Evolutionary conservation across 495 filamentous ascomycete genomes (phyloP).

Genomic region (Hyaloscypha variabilis): DNA sequence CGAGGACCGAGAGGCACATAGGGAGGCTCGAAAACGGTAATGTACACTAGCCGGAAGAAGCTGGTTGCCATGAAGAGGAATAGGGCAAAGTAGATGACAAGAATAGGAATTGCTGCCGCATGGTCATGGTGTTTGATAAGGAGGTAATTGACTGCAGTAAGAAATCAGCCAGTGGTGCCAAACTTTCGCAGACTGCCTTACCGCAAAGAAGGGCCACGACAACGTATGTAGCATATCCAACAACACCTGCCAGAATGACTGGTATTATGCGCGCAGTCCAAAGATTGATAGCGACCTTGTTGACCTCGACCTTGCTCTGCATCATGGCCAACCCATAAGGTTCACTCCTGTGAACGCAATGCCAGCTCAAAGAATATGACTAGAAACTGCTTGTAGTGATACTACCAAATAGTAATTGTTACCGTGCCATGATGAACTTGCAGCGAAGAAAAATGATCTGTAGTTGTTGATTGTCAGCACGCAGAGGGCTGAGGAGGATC

Average conservation of each 20-base stretch:
- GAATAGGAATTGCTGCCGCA: conserved; percentile 65
- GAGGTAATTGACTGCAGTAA: conserved; percentile 28
- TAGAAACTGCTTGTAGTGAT: not conserved
- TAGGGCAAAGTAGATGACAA: conserved; percentile 71
- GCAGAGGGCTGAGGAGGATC: not conserved
- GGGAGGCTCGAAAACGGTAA: conserved; percentile 68
- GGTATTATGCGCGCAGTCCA: conserved; percentile 61
- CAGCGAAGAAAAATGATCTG: not conserved
- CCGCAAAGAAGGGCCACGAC: conserved; percentile 60
- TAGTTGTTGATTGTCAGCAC: not conserved
- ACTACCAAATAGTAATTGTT: not conserved
- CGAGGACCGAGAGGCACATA: conserved; percentile 63
- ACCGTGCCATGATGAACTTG: not conserved
- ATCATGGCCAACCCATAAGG: conserved; percentile 17
- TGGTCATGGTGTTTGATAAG: conserved; percentile 24
- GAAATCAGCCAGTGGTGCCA: not conserved
- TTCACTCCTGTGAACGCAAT: not conserved
- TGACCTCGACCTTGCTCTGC: conserved; percentile 15
- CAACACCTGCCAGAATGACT: conserved; percentile 54
- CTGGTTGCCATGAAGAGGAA: conserved; percentile 65
- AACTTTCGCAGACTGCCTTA: conserved; percentile 33
- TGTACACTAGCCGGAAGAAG: conserved; percentile 69
- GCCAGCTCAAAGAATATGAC: not conserved
- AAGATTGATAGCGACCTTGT: conserved; percentile 48
- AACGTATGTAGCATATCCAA: conserved; percentile 65